Percentiles rank a stretch among this genome's conserved stretches.
Conservation (phyloP, 129 eudicot species). For the Flaveria sonorensis region DNA sequence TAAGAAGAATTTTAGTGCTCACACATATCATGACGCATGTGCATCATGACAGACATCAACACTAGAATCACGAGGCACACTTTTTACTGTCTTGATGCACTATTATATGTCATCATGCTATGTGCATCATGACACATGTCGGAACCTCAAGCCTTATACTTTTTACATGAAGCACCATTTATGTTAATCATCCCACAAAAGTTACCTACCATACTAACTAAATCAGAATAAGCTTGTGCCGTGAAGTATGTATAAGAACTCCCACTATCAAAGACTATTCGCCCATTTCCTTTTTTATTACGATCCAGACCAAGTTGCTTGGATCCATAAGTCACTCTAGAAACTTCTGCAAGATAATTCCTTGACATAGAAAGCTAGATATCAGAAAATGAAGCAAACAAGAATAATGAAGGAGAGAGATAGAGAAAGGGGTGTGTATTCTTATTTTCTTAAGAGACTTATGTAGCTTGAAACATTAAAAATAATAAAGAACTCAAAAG, state of each 20-base stretch:
- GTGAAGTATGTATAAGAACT: slow-evolving; percentile 82
- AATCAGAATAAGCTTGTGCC: slow-evolving; percentile 61
- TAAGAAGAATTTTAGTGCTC: not conserved
- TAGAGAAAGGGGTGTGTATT: not conserved
- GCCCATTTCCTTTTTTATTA: slow-evolving; percentile 40
- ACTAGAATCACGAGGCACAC: not conserved
- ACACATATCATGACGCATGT: not conserved
- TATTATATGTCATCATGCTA: not conserved
- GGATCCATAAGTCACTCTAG: slow-evolving; percentile 55
- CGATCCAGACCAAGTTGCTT: slow-evolving; percentile 51
- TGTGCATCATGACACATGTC: not conserved
- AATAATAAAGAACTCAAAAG: not conserved
- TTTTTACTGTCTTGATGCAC: not conserved
- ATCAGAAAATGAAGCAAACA: slow-evolving; percentile 18
- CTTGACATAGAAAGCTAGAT: slow-evolving; percentile 36
- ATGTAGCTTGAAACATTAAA: not conserved
- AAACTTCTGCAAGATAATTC: slow-evolving; percentile 57
- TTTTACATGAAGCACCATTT: not conserved
- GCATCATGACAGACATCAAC: not conserved
- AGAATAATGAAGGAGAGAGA: not conserved
- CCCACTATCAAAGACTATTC: slow-evolving; percentile 70
- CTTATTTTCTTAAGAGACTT: not conserved
- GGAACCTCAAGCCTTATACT: not conserved
- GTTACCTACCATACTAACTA: slow-evolving; percentile 46
- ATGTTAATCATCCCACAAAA: not conserved